Conservation (phyloP, 2,329 filamentous ascomycete genomes). For the Gaeumannomyces sp. region DNA sequence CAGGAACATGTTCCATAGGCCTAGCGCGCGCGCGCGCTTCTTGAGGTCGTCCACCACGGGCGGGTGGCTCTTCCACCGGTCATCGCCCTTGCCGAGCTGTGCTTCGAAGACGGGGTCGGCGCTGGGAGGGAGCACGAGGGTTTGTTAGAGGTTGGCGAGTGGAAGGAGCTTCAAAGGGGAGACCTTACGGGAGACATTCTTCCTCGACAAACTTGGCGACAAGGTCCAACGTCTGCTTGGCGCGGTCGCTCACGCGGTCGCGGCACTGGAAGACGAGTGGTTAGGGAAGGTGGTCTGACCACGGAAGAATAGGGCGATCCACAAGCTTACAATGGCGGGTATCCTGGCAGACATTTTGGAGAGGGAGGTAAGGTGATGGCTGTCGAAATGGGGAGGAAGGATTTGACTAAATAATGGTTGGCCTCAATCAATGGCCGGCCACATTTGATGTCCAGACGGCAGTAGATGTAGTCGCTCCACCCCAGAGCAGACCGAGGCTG, state of each 20-base stretch:
- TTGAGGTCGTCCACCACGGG: conserved; percentile 84
- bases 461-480: background rate
- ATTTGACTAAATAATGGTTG: background rate
- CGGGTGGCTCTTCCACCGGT: conserved; percentile 77
- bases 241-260: conserved; percentile 70
- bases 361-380: background rate
- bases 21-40: conserved; percentile 70
- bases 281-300: background rate
- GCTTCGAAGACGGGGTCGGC: conserved; percentile 76
- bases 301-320: conserved; percentile 4
- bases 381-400: background rate
- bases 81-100: conserved; percentile 68
- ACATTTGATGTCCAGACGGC: background rate
- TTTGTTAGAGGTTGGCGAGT: background rate
- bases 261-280: conserved; percentile 19
- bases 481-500: background rate
- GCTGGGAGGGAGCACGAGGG: conserved; percentile 27
- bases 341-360: conserved; percentile 38
- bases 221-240: conserved; percentile 76
- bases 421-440: background rate
- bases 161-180: background rate
- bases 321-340: conserved; percentile 35
- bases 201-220: conserved; percentile 97
- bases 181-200: conserved; percentile 74
- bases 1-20: conserved; percentile 98